Evolutionary conservation across 169 alveolate species (phyloP).

Genomic region (Prorocentrum cordatum): DNA sequence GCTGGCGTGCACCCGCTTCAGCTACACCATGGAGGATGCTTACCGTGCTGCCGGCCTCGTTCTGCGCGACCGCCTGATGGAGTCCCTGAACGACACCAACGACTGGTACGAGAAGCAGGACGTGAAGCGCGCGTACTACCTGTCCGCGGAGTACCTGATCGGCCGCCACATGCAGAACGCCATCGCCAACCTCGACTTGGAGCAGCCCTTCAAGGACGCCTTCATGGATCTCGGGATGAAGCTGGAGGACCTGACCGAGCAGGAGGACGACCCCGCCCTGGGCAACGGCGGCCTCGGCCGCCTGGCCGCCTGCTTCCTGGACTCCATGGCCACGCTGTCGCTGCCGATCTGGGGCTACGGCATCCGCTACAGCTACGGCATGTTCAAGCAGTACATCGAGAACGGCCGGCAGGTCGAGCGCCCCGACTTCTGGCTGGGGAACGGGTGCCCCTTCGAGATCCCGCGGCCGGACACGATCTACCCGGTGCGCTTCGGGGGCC

Average conservation of each 20-base stretch:
- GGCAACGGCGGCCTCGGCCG: slow-evolving; percentile 98
- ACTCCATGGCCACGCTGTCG: slow-evolving; percentile 89
- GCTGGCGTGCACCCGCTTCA: slow-evolving; percentile 88
- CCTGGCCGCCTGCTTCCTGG: slow-evolving; percentile 94
- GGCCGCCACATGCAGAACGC: slow-evolving; percentile 81
- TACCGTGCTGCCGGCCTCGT: slow-evolving; percentile 79
- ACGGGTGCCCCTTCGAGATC: slow-evolving; percentile 95
- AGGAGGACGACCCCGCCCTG: slow-evolving; percentile 94
- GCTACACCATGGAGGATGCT: slow-evolving; percentile 80
- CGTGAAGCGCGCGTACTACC: slow-evolving; percentile 85
- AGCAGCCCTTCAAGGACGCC: slow-evolving; percentile 47
- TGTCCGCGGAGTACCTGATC: slow-evolving; percentile 88
- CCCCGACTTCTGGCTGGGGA: slow-evolving; percentile 92
- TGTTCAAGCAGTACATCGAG: slow-evolving; percentile 88
- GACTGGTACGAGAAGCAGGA: slow-evolving; percentile 82
- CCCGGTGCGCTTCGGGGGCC: slow-evolving; percentile 87
- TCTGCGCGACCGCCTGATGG: slow-evolving; percentile 89
- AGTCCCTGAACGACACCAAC: slow-evolving; percentile 88
- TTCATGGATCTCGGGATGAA: slow-evolving; percentile 44
- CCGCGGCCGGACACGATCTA: slow-evolving; percentile 89
- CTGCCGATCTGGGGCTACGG: slow-evolving; percentile 96
- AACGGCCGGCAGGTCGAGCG: slow-evolving; percentile 89
- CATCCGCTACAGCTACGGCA: slow-evolving; percentile 89
- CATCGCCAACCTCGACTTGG: slow-evolving; percentile 37
- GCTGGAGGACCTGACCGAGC: slow-evolving; percentile 74